Conservation (phyloP, 2,329 filamentous ascomycete genomes). For the Lachnellula cervina region DNA sequence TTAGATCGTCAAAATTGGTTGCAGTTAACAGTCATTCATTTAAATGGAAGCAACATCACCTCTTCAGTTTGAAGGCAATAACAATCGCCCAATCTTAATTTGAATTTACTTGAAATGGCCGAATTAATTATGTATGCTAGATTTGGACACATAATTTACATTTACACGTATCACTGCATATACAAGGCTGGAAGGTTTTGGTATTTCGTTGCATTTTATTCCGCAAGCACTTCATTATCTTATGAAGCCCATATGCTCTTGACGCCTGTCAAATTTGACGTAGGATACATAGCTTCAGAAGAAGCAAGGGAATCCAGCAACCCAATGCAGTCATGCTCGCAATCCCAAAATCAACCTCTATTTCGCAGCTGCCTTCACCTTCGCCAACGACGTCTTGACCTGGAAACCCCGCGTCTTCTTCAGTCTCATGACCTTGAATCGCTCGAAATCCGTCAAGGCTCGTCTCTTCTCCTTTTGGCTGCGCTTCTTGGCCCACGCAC, state of each 20-base stretch:
- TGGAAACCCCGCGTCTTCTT: constrained; percentile 99
- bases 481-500: constrained; percentile 91
- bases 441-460: constrained; percentile 95
- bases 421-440: constrained; percentile 99
- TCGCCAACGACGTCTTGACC: constrained; percentile 92
- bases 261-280: constrained; percentile 59
- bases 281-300: constrained; percentile 62
- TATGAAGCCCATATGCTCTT: constrained; percentile 57
- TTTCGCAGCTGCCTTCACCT: constrained; percentile 81
- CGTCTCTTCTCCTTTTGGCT: constrained; percentile 80
- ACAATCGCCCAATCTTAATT: too few species aligned
- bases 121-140: not conserved
- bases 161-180: not conserved
- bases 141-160: not conserved
- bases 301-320: constrained; percentile 56
- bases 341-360: constrained; percentile 35
- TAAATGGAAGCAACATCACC: too few species aligned
- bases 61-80: not conserved
- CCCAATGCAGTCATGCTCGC: constrained; percentile 46
- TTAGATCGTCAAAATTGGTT: constrained; percentile 5
- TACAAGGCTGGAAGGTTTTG: constrained; percentile 1
- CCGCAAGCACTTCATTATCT: constrained; percentile 26
- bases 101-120: too few species aligned
- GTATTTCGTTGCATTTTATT: constrained; percentile 21
- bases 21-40: too few species aligned